Evolutionary conservation across 2,329 filamentous ascomycete genomes (phyloP).

Genomic region (Eutypella sp.): DNA sequence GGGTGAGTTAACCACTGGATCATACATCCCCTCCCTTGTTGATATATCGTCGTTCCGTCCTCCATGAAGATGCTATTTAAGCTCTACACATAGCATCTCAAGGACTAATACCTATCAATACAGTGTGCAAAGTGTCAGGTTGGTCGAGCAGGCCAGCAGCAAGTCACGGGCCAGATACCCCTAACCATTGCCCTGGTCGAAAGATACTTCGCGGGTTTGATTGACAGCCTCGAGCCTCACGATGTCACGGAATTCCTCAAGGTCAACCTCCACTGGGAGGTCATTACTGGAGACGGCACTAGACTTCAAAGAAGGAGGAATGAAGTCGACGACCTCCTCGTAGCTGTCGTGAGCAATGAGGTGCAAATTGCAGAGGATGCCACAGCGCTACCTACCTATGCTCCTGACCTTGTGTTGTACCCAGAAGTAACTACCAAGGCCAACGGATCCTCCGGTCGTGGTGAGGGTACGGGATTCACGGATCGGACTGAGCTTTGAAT

Average conservation of each 20-base stretch:
- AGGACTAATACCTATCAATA: not conserved
- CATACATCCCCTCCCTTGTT: not conserved
- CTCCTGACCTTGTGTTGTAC: not conserved
- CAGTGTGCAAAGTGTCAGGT: slow-evolving; percentile 18
- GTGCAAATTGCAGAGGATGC: not conserved
- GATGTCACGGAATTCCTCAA: not conserved
- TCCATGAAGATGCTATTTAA: too few relatives aligned
- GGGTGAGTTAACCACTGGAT: not conserved
- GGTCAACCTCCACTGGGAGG: not conserved
- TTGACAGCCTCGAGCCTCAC: not conserved
- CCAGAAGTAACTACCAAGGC: not conserved
- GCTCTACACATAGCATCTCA: too few relatives aligned
- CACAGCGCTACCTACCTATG: not conserved
- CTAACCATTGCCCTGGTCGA: slow-evolving; percentile 21
- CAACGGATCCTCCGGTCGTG: not conserved
- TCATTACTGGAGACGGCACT: not conserved
- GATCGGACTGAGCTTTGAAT: not conserved
- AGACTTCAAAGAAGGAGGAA: not conserved
- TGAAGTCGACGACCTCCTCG: not conserved
- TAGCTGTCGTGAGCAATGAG: not conserved
- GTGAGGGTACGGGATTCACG: not conserved
- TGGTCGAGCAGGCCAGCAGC: slow-evolving; percentile 13
- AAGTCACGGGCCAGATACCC: slow-evolving; percentile 24
- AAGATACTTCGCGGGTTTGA: not conserved
- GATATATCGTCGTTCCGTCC: not conserved